Percentiles rank a stretch among this genome's conserved stretches.
These are phyloP conservation scores for Geosmithia flava DNA, from an alignment of 2,329 filamentous ascomycete species.

Conservation along the genomic window DNA sequence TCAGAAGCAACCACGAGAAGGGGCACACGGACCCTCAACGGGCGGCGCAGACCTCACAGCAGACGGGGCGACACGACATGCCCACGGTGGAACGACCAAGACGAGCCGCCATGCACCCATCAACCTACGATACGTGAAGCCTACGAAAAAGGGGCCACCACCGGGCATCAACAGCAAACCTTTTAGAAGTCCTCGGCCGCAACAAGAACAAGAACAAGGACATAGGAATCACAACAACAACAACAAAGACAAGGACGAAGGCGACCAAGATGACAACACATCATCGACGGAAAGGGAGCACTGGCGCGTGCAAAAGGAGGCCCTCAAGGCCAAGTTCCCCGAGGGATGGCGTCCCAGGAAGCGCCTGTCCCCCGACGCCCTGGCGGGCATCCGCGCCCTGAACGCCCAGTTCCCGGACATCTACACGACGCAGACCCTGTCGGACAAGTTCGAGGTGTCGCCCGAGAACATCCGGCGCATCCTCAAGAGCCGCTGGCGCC, in stretches of 20 bases:
- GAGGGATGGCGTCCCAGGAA: conserved; percentile 75
- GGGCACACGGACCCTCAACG: no score
- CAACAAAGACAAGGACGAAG: neutral
- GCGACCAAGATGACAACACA: neutral
- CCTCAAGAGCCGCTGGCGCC: conserved; percentile 64
- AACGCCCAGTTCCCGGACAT: conserved; percentile 63
- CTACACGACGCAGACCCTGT: conserved; percentile 64
- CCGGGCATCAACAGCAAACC: no score
- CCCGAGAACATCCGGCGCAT: conserved; percentile 81
- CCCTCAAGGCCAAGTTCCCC: conserved; percentile 65
- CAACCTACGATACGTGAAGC: no score
- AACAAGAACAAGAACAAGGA: neutral
- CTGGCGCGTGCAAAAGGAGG: conserved; percentile 70
- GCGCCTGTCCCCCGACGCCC: conserved; percentile 78
- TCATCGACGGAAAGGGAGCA: neutral
- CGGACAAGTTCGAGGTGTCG: conserved; percentile 73
- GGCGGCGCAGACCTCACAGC: no score
- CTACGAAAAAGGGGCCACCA: no score
- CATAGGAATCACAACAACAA: neutral
- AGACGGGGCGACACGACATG: no score
- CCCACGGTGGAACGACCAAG: no score
- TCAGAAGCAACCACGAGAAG: no score
- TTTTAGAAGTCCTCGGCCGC: neutral
- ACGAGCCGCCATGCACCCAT: no score
- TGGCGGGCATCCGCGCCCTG: conserved; percentile 79